A percentile compares a stretch with the other conserved stretches of the same genome.
Evolutionary conservation across 202 grass and related monocot species (phyloP).

Genomic region (Carex arenaria): DNA sequence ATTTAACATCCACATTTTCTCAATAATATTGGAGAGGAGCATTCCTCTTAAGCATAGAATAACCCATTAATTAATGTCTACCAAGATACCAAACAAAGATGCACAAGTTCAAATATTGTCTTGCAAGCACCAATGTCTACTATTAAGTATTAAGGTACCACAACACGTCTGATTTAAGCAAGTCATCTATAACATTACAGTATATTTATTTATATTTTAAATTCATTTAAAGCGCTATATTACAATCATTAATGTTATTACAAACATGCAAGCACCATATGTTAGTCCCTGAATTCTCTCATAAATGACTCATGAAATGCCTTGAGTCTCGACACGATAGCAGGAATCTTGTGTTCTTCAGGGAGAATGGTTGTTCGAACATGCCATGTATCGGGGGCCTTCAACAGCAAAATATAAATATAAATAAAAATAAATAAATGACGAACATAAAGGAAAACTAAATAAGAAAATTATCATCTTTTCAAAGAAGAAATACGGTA

Average conservation of each 20-base stretch:
- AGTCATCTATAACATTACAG: background rate
- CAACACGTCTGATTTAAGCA: background rate
- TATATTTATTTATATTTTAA: background rate
- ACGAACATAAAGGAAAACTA: constrained; percentile 1
- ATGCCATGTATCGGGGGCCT: constrained; percentile 39
- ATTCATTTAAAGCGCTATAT: too few species aligned
- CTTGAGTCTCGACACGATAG: constrained; percentile 34
- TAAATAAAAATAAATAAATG: background rate
- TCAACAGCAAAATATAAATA: background rate
- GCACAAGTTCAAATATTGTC: background rate
- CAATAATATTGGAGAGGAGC: too few species aligned
- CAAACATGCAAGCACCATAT: background rate
- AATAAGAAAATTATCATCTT: background rate
- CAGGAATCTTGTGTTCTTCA: constrained; percentile 38
- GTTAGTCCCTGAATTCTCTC: constrained; percentile 37
- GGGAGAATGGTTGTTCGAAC: constrained; percentile 54
- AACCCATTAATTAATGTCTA: background rate
- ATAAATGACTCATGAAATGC: constrained; percentile 74
- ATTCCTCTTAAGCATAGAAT: too few species aligned
- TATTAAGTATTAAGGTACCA: background rate
- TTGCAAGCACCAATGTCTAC: background rate
- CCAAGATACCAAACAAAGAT: background rate
- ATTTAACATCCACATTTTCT: too few species aligned
- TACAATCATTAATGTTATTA: background rate
- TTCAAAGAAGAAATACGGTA: background rate